Conservation (phyloP, 208 protist species). For the Phytomonas sp. region DNA sequence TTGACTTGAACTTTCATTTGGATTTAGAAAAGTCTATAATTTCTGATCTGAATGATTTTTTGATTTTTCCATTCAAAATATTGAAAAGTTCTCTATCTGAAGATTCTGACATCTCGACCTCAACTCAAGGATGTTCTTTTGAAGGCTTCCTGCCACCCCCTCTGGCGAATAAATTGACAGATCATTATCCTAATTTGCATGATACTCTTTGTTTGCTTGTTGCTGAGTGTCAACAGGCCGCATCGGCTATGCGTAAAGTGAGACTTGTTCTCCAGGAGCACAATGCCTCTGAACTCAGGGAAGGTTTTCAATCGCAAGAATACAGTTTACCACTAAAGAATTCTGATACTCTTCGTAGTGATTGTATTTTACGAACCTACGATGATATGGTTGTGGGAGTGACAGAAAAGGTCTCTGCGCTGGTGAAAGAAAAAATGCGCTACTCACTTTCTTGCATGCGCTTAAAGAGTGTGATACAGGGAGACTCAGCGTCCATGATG, state of each 20-base stretch:
- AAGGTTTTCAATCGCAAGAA: neutral
- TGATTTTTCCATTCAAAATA: neutral
- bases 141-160: neutral
- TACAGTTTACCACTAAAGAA: conserved; percentile 3
- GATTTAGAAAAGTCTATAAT: neutral
- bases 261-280: conserved; percentile 15
- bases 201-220: neutral
- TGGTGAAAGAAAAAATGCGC: conserved; percentile 12
- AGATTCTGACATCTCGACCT: neutral
- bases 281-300: conserved; percentile 9
- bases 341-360: neutral
- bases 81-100: neutral
- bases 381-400: conserved; percentile 19
- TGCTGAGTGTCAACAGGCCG: conserved; percentile 9
- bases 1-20: neutral
- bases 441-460: neutral
- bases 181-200: neutral
- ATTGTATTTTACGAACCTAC: conserved; percentile 8
- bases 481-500: neutral
- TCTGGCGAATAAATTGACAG: neutral
- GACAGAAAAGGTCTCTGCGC: conserved; percentile 13
- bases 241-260: conserved; percentile 7
- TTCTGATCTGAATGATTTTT: neutral
- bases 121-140: neutral
- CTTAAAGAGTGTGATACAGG: neutral